These are phyloP conservation scores for Plasmodium yoelii DNA, from an alignment of 169 alveolate genomes.

Conservation along the genomic window DNA sequence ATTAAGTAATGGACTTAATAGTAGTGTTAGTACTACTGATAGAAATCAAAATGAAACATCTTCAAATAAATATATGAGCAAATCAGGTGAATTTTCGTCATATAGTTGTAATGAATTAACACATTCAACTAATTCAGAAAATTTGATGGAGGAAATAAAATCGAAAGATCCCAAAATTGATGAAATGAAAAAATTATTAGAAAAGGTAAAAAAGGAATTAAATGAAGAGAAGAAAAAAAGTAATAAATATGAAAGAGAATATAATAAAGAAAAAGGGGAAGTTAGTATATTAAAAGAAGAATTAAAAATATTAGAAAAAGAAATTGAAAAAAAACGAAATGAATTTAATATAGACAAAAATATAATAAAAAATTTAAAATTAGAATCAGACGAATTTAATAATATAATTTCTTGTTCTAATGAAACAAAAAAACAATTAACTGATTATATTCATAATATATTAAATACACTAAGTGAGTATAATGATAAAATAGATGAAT, in stretches of 20 bases:
- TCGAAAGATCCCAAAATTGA: constrained; percentile 17
- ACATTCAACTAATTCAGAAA: background rate
- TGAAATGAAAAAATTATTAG: constrained; percentile 9
- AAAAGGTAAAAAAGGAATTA: constrained; percentile 25
- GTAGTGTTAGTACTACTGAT: background rate
- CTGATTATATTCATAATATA: constrained; percentile 71
- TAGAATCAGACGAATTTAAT: constrained; percentile 74
- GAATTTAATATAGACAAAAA: constrained; percentile 47
- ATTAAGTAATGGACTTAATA: background rate
- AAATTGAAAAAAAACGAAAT: constrained; percentile 23
- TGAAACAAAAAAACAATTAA: constrained; percentile 65
- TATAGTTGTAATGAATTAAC: background rate
- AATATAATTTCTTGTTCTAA: constrained; percentile 58
- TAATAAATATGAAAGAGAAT: constrained; percentile 59
- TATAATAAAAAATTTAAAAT: constrained; percentile 61
- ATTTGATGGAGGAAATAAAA: constrained; percentile 7
- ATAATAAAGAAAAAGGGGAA: constrained; percentile 60
- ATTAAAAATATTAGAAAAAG: constrained; percentile 40
- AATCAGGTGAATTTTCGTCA: background rate
- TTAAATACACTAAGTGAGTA: constrained; percentile 55
- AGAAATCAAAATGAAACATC: background rate
- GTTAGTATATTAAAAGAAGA: constrained; percentile 58
- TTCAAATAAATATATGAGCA: background rate
- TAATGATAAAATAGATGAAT: constrained; percentile 68
- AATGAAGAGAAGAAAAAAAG: constrained; percentile 56